A percentile compares a stretch with the other conserved stretches of the same genome.
Conservation (phyloP, 2,329 filamentous ascomycete genomes). For the Dactylellina haptotyla region DNA sequence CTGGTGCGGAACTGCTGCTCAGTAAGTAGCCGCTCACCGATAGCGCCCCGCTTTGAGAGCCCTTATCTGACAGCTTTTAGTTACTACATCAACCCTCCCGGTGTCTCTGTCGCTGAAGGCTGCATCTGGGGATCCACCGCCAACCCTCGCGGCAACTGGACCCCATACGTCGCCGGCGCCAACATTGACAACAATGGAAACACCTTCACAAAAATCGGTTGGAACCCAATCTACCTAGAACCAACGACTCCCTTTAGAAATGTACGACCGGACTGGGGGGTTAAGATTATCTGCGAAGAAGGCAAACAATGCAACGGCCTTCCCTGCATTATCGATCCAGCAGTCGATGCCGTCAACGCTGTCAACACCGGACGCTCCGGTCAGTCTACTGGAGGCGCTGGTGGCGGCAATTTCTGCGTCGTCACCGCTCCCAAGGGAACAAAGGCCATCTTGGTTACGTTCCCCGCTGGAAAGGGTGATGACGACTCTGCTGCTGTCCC, state of each 20-base stretch:
- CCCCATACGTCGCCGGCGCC: conserved; percentile 78
- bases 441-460: conserved; percentile 75
- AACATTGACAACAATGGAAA: conserved; percentile 73
- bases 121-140: conserved; percentile 76
- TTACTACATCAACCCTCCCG: conserved; percentile 82
- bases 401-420: conserved; percentile 77
- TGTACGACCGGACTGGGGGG: conserved; percentile 72
- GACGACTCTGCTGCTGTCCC: conserved; percentile 31
- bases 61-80: too few relatives aligned
- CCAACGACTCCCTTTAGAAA: conserved; percentile 66
- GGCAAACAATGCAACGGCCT: conserved; percentile 74
- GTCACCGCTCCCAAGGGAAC: conserved; percentile 76
- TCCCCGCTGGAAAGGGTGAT: conserved; percentile 56
- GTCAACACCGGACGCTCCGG: conserved; percentile 69
- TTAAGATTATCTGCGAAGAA: conserved; percentile 74
- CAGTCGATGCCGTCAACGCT: conserved; percentile 67
- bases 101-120: conserved; percentile 69
- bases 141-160: conserved; percentile 78
- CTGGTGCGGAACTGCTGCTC: conserved; percentile 77
- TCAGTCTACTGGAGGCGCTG: conserved; percentile 67
- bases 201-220: conserved; percentile 79
- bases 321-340: conserved; percentile 77
- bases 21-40: too few relatives aligned
- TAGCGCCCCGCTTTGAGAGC: too few relatives aligned
- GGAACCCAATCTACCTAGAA: conserved; percentile 78